A percentile compares a stretch with the other conserved stretches of the same genome.
Evolutionary conservation across 352 stramenopile genomes (phyloP).

Genomic region (Pythium aphanidermatum): DNA sequence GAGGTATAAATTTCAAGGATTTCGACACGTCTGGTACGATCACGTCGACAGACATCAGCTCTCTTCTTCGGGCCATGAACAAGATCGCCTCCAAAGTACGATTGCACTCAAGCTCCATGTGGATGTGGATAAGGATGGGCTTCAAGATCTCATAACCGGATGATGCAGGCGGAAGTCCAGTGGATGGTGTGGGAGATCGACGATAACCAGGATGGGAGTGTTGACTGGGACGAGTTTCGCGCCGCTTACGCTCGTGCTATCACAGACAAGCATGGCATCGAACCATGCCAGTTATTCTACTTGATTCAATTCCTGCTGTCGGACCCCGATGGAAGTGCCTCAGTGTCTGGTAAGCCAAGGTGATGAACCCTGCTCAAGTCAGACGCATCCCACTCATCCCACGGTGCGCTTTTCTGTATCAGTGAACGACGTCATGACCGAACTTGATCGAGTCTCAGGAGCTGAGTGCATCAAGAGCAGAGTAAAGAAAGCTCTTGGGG

Average conservation of each 20-base stretch:
- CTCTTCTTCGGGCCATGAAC: slow-evolving; percentile 35
- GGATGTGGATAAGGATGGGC: neutral
- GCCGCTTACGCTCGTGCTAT: slow-evolving; percentile 90
- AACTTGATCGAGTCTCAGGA: slow-evolving; percentile 40
- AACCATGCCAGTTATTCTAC: slow-evolving; percentile 92
- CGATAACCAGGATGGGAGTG: slow-evolving; percentile 90
- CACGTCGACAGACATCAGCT: slow-evolving; percentile 35
- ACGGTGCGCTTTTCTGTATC: neutral
- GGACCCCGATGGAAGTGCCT: slow-evolving; percentile 82
- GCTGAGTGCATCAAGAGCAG: slow-evolving; percentile 33
- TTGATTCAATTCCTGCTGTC: slow-evolving; percentile 95
- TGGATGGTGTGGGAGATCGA: slow-evolving; percentile 98
- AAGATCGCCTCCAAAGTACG: slow-evolving; percentile 27
- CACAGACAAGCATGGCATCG: slow-evolving; percentile 87
- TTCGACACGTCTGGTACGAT: slow-evolving; percentile 35
- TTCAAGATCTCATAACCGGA: neutral
- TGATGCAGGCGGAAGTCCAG: slow-evolving; percentile 78
- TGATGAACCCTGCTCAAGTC: too few species aligned
- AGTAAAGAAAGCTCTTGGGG: slow-evolving; percentile 31
- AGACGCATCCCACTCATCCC: too few species aligned
- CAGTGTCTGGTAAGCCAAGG: slow-evolving; percentile 71
- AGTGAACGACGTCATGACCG: slow-evolving; percentile 43
- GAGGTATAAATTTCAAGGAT: slow-evolving; percentile 27
- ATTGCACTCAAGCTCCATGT: too few species aligned
- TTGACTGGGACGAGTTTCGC: slow-evolving; percentile 92